These are phyloP conservation scores for Mycena kentingensis DNA, from an alignment of 768 basidiomycete species.

Conservation along the genomic window DNA sequence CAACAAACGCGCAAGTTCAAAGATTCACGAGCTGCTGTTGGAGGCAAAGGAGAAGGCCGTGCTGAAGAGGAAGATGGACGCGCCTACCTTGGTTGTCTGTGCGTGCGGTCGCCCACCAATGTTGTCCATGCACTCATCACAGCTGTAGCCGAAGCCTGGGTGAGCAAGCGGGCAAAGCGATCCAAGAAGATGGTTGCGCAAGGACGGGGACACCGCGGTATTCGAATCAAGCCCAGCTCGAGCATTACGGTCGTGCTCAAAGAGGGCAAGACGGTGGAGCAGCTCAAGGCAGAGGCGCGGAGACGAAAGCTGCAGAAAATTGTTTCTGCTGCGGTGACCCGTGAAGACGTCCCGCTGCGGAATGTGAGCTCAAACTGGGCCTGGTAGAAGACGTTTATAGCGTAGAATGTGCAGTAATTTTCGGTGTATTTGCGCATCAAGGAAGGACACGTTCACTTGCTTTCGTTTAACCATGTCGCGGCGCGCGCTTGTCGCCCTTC, in stretches of 20 bases:
- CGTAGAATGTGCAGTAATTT: slow-evolving; percentile 20
- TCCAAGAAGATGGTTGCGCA: slow-evolving; percentile 74
- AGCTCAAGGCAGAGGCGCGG: slow-evolving; percentile 63
- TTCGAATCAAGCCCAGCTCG: slow-evolving; percentile 75
- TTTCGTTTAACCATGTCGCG: slow-evolving; percentile 43
- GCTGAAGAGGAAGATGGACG: slow-evolving; percentile 72
- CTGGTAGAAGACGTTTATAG: slow-evolving; percentile 54
- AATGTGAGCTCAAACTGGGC: slow-evolving; percentile 75
- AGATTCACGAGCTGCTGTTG: slow-evolving; percentile 86
- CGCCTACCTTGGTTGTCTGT: slow-evolving; percentile 81
- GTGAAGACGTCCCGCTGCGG: slow-evolving; percentile 79
- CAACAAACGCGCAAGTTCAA: slow-evolving; percentile 84
- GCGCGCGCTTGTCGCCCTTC: slow-evolving; percentile 41
- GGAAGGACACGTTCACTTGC: slow-evolving; percentile 12
- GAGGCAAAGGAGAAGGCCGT: slow-evolving; percentile 85
- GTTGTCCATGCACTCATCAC: slow-evolving; percentile 3
- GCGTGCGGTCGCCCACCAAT: slow-evolving; percentile 36
- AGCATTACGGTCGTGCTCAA: slow-evolving; percentile 74
- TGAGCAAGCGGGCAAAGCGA: slow-evolving; percentile 74
- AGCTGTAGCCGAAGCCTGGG: slow-evolving; percentile 85
- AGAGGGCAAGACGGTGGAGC: slow-evolving; percentile 77
- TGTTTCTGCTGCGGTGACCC: slow-evolving; percentile 74
- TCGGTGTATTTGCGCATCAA: slow-evolving; percentile 3
- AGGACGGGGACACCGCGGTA: slow-evolving; percentile 80
- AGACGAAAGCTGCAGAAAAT: slow-evolving; percentile 72